Evolutionary conservation across 2,329 filamentous ascomycete species (phyloP), one percentile per base, ranked within the genome.

Genomic region (Trichoderma aggressivum): DNA sequence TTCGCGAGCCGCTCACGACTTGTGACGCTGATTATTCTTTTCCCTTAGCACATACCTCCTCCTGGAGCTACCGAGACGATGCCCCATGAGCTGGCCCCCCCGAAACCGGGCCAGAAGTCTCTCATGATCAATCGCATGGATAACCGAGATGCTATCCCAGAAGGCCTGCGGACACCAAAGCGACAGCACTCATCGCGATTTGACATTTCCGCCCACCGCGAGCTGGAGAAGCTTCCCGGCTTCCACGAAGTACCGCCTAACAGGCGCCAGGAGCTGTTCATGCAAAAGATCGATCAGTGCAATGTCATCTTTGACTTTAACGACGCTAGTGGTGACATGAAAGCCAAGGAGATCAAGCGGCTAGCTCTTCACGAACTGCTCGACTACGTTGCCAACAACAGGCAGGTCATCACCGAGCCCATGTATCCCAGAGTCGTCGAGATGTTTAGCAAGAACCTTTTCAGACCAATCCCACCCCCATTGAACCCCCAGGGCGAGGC

Each of bases 271-370:
- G 95, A 98, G 77, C 88, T 99, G 21, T 99, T 99, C 83, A 98
- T 99, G 94, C 94, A 98, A 80, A 99, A 99, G 87, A 96, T 99
- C 76, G 96, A 98, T 78, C 96, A 99, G 81, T 99, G 96, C 86
- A 99, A 99, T 80, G 97, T 99, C 85, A 99, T 99, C 78, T 99
- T 99, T 80, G 96, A 99, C 84, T 99, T 99, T 85, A 99, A 98
- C 80, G 96, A 99, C 82, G 94, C 95, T 62, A 97, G 93, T 75
- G 94, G 92, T 75, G 96, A 99, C 80, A 98, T 99, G 94, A 99
- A 99, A 82, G 97, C 95, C 61, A 99, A 99, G 85, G 96, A 99
- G 83, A 98, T 99, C 87, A 99, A 99, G 86, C 90, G 96, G 78
- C 85, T 99, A 75, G 96, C 96, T 55, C 87, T 99, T 58, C 96